These are phyloP conservation scores for Aspergillus felis DNA, from an alignment of 2,329 filamentous ascomycete genomes.

Conservation along the genomic window DNA sequence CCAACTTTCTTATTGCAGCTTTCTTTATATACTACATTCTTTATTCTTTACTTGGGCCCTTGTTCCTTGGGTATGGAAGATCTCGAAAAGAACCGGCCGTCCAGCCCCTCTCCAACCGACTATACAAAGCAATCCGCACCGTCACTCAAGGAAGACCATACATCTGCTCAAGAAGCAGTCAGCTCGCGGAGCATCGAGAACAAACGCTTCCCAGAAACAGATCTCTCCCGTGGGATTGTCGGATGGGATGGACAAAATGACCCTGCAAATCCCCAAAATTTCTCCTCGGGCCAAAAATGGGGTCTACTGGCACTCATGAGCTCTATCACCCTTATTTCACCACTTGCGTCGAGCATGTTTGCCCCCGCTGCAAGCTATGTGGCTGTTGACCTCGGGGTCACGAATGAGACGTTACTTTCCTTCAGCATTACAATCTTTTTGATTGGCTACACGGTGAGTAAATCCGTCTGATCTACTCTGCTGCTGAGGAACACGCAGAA, in stretches of 20 bases:
- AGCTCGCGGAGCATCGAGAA: neutral
- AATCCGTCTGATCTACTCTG: neutral
- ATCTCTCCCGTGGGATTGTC: constrained; percentile 53
- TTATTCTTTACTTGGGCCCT: neutral
- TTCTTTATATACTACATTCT: neutral
- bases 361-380: constrained; percentile 24
- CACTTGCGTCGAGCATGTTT: constrained; percentile 33
- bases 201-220: constrained; percentile 40
- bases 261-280: constrained; percentile 58
- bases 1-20: neutral
- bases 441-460: constrained; percentile 25
- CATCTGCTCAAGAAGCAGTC: neutral
- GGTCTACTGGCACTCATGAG: constrained; percentile 24
- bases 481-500: neutral
- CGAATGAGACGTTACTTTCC: constrained; percentile 22
- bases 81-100: neutral
- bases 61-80: neutral
- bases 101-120: neutral
- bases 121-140: neutral
- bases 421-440: constrained; percentile 30
- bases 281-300: constrained; percentile 22
- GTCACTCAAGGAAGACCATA: neutral
- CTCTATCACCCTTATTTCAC: constrained; percentile 27
- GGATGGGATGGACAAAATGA: constrained; percentile 60
- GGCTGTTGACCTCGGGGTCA: constrained; percentile 18